These are phyloP conservation scores for Cytospora schulzeri DNA, from an alignment of 2,329 filamentous ascomycete genomes.

Conservation along the genomic window DNA sequence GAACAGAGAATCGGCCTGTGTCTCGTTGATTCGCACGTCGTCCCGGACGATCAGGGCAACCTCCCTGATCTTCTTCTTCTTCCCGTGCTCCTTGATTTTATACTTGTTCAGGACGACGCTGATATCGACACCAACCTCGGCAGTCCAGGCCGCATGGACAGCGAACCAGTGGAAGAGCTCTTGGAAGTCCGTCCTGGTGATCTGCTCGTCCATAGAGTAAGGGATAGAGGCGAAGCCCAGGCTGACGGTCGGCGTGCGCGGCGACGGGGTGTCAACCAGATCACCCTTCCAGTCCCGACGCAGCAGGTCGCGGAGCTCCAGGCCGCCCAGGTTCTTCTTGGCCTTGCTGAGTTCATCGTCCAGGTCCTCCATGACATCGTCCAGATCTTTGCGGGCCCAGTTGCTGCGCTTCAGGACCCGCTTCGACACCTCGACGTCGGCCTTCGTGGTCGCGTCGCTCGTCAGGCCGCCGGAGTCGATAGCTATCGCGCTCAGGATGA, in stretches of 20 bases:
- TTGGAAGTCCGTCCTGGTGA: conserved; percentile 47
- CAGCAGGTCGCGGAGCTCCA: conserved; percentile 47
- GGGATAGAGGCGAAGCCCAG: conserved; percentile 50
- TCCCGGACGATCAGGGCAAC: conserved; percentile 47
- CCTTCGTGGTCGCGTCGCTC: conserved; percentile 38
- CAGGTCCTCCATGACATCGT: conserved; percentile 45
- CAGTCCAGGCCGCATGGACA: conserved; percentile 50
- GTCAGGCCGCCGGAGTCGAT: conserved; percentile 48
- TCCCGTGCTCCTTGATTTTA: conserved; percentile 42
- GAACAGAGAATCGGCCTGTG: conserved; percentile 47
- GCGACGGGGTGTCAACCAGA: conserved; percentile 46
- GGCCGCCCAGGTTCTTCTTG: conserved; percentile 45
- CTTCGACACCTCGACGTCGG: conserved; percentile 42
- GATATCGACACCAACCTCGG: conserved; percentile 47
- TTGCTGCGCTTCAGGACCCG: conserved; percentile 45
- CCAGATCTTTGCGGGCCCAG: conserved; percentile 42
- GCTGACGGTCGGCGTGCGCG: conserved; percentile 47
- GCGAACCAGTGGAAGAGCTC: conserved; percentile 53
- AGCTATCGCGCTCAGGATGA: conserved; percentile 48
- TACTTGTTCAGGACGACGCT: conserved; percentile 49
- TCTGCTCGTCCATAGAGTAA: conserved; percentile 48
- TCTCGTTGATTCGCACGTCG: conserved; percentile 46
- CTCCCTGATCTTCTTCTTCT: conserved; percentile 49
- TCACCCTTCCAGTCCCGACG: conserved; percentile 51
- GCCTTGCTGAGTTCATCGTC: conserved; percentile 43